These are phyloP conservation scores for Pleurotus cornucopiae DNA, from an alignment of 768 basidiomycete genomes.

Conservation along the genomic window DNA sequence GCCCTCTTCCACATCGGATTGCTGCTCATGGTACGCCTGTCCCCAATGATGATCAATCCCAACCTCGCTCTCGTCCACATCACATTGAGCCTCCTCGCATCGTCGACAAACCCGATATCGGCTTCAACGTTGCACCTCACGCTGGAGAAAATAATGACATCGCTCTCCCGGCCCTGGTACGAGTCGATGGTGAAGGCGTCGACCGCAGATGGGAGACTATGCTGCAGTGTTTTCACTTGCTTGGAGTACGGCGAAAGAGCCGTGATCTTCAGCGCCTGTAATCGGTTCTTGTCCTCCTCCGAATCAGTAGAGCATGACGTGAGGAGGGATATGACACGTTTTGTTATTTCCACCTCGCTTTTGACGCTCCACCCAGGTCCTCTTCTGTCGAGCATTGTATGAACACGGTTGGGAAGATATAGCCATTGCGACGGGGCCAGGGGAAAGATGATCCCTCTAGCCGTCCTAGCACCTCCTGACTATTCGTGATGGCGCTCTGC, in stretches of 20 bases:
- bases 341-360: constrained; percentile 51
- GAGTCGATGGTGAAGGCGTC: constrained; percentile 52
- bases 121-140: constrained; percentile 56
- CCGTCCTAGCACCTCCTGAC: constrained; percentile 30
- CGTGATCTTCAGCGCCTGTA: constrained; percentile 31
- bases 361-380: constrained; percentile 54
- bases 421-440: constrained; percentile 43
- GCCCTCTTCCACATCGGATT: constrained; percentile 53
- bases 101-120: constrained; percentile 66
- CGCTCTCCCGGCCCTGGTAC: constrained; percentile 67
- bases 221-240: constrained; percentile 45
- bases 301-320: constrained; percentile 19
- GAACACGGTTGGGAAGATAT: constrained; percentile 50
- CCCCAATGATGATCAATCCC: constrained; percentile 59
- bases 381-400: constrained; percentile 55
- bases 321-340: constrained; percentile 42
- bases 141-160: constrained; percentile 61
- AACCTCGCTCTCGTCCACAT: constrained; percentile 66
- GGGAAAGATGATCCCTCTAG: constrained; percentile 44
- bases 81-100: constrained; percentile 57
- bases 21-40: constrained; percentile 42
- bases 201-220: constrained; percentile 31
- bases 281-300: constrained; percentile 10
- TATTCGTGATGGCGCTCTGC: constrained; percentile 37
- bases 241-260: constrained; percentile 60